Conservation (phyloP, 2,329 filamentous ascomycete species). For the Iodosphaeria phyllophila region DNA sequence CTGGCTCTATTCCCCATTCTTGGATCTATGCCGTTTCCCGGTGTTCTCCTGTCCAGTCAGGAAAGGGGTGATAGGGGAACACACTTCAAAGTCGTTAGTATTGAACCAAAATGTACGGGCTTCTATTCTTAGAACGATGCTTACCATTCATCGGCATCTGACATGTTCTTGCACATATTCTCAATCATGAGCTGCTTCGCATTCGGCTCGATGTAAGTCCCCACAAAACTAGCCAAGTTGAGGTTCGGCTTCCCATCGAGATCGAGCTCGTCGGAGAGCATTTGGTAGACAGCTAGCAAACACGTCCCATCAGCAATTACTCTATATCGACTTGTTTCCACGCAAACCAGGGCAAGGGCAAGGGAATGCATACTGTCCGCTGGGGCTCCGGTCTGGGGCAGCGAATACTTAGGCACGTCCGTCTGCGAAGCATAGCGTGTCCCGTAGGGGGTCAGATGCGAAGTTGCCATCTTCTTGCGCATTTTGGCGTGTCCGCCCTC, state of each 20-base stretch:
- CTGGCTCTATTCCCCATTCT: too few species aligned
- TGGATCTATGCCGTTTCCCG: too few species aligned
- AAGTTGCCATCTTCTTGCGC: constrained; percentile 20
- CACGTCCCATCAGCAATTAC: too few species aligned
- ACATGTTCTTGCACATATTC: constrained; percentile 52
- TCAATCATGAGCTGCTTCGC: constrained; percentile 46
- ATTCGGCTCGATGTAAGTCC: constrained; percentile 52
- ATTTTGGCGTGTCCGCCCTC: constrained; percentile 15
- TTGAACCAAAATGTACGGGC: too few species aligned
- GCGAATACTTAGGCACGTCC: constrained; percentile 39
- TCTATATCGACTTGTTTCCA: too few species aligned
- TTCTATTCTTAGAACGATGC: too few species aligned
- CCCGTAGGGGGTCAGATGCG: constrained; percentile 37
- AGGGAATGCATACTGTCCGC: too few species aligned
- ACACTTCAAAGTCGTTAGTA: too few species aligned
- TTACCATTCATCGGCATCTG: constrained; percentile 53
- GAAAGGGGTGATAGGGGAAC: too few species aligned
- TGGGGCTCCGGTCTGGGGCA: constrained; percentile 36
- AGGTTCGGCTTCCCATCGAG: too few species aligned
- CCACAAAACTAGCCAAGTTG: constrained; percentile 51
- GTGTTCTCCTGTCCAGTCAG: too few species aligned
- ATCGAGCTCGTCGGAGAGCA: constrained; percentile 44
- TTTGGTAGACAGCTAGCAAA: constrained; percentile 46
- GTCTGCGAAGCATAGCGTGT: constrained; percentile 33
- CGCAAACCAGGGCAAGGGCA: too few species aligned